These are phyloP conservation scores for Thelonectria olida DNA, from an alignment of 2,329 filamentous ascomycete species.

Conservation along the genomic window DNA sequence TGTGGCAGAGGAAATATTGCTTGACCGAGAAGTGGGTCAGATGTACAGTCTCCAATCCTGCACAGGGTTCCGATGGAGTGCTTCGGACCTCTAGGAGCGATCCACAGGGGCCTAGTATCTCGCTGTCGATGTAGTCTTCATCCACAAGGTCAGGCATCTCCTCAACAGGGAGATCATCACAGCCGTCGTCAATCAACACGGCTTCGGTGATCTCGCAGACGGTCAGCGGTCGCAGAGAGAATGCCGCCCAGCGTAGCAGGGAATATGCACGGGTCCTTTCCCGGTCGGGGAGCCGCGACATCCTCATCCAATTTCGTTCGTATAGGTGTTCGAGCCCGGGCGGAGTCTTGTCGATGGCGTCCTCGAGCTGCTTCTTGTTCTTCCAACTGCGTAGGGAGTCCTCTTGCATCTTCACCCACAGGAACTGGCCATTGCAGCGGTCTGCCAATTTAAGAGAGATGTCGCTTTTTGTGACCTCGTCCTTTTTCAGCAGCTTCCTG, in stretches of 20 bases:
- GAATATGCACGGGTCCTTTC: constrained; percentile 32
- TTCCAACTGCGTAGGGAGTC: constrained; percentile 33
- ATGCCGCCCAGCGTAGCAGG: constrained; percentile 43
- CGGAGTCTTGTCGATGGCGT: constrained; percentile 40
- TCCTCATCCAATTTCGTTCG: constrained; percentile 42
- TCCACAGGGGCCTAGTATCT: neutral
- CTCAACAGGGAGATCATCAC: neutral
- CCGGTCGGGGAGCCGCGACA: constrained; percentile 16
- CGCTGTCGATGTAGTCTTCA: constrained; percentile 1
- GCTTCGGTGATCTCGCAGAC: constrained; percentile 11
- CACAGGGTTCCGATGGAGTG: neutral
- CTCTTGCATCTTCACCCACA: constrained; percentile 45
- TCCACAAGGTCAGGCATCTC: neutral
- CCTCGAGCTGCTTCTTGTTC: constrained; percentile 42
- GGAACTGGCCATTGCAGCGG: constrained; percentile 45
- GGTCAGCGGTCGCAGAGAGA: constrained; percentile 28
- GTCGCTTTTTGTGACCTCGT: constrained; percentile 5
- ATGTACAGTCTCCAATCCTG: neutral
- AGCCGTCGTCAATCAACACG: neutral
- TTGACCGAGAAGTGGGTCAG: constrained; percentile 1
- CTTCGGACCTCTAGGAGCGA: neutral
- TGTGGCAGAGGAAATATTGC: neutral
- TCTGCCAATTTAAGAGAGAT: constrained; percentile 39
- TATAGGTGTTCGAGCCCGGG: constrained; percentile 41
- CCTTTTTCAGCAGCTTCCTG: constrained; percentile 41